These are phyloP conservation scores for Monascus ruber DNA, from an alignment of 2,329 filamentous ascomycete species.

Conservation along the genomic window DNA sequence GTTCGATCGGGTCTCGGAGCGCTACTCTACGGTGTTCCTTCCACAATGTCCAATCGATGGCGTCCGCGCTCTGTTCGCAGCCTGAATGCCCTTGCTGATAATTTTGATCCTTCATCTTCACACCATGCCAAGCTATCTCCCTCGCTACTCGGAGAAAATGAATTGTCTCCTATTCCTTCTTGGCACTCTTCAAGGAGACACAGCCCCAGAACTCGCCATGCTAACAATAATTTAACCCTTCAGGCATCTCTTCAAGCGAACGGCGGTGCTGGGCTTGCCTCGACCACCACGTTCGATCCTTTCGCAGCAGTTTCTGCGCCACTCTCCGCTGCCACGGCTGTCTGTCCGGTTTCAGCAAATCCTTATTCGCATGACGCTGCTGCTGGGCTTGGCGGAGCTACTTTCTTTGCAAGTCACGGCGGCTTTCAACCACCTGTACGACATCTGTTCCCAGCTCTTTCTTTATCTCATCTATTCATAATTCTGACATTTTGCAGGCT, in stretches of 20 bases:
- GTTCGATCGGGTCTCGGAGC: no score
- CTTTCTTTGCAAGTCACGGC: conserved; percentile 53
- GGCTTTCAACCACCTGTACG: conserved; percentile 55
- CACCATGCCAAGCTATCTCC: conserved; percentile 2
- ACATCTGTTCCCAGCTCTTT: neutral
- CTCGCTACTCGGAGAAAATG: neutral
- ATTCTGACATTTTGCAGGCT: conserved; percentile 37
- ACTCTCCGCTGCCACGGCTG: conserved; percentile 37
- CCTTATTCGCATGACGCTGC: conserved; percentile 66
- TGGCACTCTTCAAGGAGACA: conserved; percentile 1
- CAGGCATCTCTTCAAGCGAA: conserved; percentile 30
- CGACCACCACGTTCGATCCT: conserved; percentile 48
- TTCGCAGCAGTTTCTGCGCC: conserved; percentile 50
- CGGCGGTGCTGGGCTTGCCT: conserved; percentile 42
- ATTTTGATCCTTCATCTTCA: conserved; percentile 8
- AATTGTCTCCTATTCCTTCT: neutral
- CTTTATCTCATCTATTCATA: neutral
- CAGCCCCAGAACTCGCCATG: conserved; percentile 4
- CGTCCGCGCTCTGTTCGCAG: conserved; percentile 6
- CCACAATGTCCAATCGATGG: neutral
- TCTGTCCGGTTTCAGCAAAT: conserved; percentile 46
- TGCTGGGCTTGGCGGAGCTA: conserved; percentile 44
- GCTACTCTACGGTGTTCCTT: no score
- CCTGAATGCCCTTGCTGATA: conserved; percentile 14
- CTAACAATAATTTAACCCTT: conserved; percentile 7